Evolutionary conservation across 2,329 filamentous ascomycete genomes (phyloP).

Genomic region (Waltergamsia citrina): DNA sequence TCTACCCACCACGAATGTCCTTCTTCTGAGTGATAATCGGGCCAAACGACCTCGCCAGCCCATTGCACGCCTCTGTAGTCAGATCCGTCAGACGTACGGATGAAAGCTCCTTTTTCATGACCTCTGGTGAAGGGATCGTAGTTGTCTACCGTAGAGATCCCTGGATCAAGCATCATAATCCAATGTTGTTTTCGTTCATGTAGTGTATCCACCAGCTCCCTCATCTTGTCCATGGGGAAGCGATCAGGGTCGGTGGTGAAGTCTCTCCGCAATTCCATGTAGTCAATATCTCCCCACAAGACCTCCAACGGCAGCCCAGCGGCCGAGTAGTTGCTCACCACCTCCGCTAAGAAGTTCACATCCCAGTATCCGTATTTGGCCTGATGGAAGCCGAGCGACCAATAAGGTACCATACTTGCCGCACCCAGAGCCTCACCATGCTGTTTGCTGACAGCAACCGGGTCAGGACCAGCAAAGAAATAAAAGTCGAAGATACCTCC

Average conservation of each 20-base stretch:
- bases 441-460: slow-evolving; percentile 48
- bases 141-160: slow-evolving; percentile 41
- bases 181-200: slow-evolving; percentile 61
- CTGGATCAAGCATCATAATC: slow-evolving; percentile 71
- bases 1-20: slow-evolving; percentile 59
- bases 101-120: slow-evolving; percentile 32
- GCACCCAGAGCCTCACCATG: slow-evolving; percentile 47
- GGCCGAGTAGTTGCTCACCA: slow-evolving; percentile 56
- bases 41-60: slow-evolving; percentile 63
- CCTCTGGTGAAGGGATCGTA: slow-evolving; percentile 32
- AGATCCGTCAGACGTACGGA: slow-evolving; percentile 41
- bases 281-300: slow-evolving; percentile 33
- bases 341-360: slow-evolving; percentile 57
- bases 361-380: slow-evolving; percentile 58
- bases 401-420: slow-evolving; percentile 55
- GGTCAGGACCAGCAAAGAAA: slow-evolving; percentile 50
- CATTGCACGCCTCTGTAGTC: slow-evolving; percentile 61
- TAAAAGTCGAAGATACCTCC: slow-evolving; percentile 70
- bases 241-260: slow-evolving; percentile 57
- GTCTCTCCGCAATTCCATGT: slow-evolving; percentile 21
- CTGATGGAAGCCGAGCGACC: slow-evolving; percentile 52
- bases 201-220: slow-evolving; percentile 55
- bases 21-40: slow-evolving; percentile 65
- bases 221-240: slow-evolving; percentile 53
- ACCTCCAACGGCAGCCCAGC: slow-evolving; percentile 56